Conservation (phyloP, 495 filamentous ascomycete genomes). For the Acidomyces sp. region DNA sequence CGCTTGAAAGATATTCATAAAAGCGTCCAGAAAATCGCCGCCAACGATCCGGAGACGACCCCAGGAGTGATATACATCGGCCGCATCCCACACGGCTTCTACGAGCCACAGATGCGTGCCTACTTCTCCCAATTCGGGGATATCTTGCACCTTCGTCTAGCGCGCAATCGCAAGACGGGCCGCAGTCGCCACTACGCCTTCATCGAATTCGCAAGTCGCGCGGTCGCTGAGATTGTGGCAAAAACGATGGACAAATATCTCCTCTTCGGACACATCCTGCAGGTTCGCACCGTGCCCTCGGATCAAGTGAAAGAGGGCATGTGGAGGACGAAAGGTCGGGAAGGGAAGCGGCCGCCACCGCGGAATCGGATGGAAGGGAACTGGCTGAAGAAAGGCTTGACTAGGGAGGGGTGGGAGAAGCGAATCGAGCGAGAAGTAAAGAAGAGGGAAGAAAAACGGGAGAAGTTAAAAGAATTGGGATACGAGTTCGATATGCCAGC, state of each 20-base stretch:
- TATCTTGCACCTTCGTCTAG: constrained; percentile 68
- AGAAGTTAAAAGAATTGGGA: constrained; percentile 65
- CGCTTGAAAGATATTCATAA: constrained; percentile 39
- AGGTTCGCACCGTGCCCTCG: constrained; percentile 61
- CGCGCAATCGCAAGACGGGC: constrained; percentile 80
- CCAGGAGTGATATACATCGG: constrained; percentile 81
- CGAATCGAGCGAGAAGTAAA: constrained; percentile 56
- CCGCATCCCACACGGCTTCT: constrained; percentile 88
- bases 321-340: constrained; percentile 69
- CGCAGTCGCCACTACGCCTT: constrained; percentile 84
- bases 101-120: constrained; percentile 82
- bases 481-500: constrained; percentile 71
- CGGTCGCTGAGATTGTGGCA: constrained; percentile 77
- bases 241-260: constrained; percentile 97
- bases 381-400: constrained; percentile 52
- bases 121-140: constrained; percentile 95
- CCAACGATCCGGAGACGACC: constrained; percentile 32
- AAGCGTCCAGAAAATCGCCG: constrained; percentile 35
- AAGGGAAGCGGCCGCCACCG: constrained; percentile 72
- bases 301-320: constrained; percentile 67
- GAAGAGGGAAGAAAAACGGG: constrained; percentile 48
- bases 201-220: constrained; percentile 66
- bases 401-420: constrained; percentile 63
- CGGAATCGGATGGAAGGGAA: constrained; percentile 71
- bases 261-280: constrained; percentile 81